Base-by-base conservation (phyloP, 1,284 basidiomycete species). In the Apiotrichum montevideense region DNA sequence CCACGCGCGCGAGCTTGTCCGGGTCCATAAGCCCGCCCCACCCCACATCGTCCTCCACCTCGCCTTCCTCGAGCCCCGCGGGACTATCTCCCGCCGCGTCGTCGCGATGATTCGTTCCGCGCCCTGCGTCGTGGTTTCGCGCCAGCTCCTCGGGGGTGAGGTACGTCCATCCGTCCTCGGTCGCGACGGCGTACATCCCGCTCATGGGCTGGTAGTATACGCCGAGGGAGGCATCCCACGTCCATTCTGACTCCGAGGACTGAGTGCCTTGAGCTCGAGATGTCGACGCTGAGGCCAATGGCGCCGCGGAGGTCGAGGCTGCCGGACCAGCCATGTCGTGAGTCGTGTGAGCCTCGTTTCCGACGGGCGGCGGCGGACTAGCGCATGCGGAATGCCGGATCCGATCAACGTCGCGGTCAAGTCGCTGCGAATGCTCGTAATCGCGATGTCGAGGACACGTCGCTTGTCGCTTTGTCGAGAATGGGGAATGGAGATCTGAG, bases 1-100 rank as follows among this genome's bases (percentile, higher is more conserved):
- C 52, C n/a, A 67, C 63, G 9, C 56, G 45, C 47, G 63, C 64
- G 4, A 72, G 57, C 52, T 70, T 51, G 8, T 70, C 67, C 40
- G 67, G 66, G 29, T 70, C 71, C 72, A 75, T 75, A 47, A 75
- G 57, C 13, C 64, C 73, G 34, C 73, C 73, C 73, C 73, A 75
- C 0, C 73, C 73, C 2, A 73, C 71, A 59, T 75, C 68, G 46
- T 75, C 71, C 34, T 71, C 67, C 13, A 75, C 58, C 59, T 75
- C 71, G 3, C 73, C 73, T 40, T 73, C 72, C 48, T 75, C 73
- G 39, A 51, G 56, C 35, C 64, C 63, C 34, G 35, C 15, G 10
- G 41, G 11, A 21, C 21, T 21, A 21, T 21, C 21, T 21, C 21
- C 21, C 21, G 21, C 21, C 21, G 21, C 21, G 21, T 21, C 21